A percentile compares a stretch with the other conserved stretches of the same genome.
phyloP scores from a whole-genome alignment of 495 filamentous ascomycete genomes.

The Baudoinia panamericana region DNA sequence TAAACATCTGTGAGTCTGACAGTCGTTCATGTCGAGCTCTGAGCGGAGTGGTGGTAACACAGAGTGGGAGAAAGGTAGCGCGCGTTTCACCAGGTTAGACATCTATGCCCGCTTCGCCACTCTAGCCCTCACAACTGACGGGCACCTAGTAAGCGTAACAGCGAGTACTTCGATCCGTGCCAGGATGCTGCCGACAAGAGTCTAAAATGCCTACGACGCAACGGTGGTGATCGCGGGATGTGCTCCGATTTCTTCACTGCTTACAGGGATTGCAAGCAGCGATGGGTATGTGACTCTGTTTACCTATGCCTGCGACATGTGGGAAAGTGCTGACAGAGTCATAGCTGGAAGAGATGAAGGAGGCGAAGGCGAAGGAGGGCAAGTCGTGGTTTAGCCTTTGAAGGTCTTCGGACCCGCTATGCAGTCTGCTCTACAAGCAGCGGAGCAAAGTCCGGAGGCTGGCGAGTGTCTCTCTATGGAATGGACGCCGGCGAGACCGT shows the following conservation, averaged over 20 bases:
- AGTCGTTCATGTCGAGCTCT: slow-evolving; percentile 1
- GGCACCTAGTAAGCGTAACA: slow-evolving; percentile 55
- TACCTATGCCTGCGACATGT: not conserved
- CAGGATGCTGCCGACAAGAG: slow-evolving; percentile 84
- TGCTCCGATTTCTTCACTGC: slow-evolving; percentile 80
- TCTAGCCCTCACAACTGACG: slow-evolving; percentile 1
- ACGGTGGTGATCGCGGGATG: slow-evolving; percentile 71
- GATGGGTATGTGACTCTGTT: slow-evolving; percentile 11
- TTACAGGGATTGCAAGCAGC: slow-evolving; percentile 20
- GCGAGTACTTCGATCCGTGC: slow-evolving; percentile 86
- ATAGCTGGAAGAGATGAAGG: slow-evolving; percentile 20
- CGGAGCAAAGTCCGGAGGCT: too few relatives aligned
- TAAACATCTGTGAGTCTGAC: not conserved
- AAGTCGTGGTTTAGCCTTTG: slow-evolving; percentile 14
- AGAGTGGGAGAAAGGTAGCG: slow-evolving; percentile 13
- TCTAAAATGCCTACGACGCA: slow-evolving; percentile 74
- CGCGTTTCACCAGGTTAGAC: slow-evolving; percentile 6
- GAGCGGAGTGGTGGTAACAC: not conserved
- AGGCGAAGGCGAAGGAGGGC: slow-evolving; percentile 11
- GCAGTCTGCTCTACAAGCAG: too few relatives aligned
- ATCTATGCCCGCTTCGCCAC: not conserved
- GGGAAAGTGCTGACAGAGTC: not conserved
- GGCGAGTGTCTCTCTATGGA: too few relatives aligned
- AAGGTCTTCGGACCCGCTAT: too few relatives aligned
- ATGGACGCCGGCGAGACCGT: too few relatives aligned